These are phyloP conservation scores for Candolleomyces efflorescens DNA, from an alignment of 768 basidiomycete species.

Conservation along the genomic window DNA sequence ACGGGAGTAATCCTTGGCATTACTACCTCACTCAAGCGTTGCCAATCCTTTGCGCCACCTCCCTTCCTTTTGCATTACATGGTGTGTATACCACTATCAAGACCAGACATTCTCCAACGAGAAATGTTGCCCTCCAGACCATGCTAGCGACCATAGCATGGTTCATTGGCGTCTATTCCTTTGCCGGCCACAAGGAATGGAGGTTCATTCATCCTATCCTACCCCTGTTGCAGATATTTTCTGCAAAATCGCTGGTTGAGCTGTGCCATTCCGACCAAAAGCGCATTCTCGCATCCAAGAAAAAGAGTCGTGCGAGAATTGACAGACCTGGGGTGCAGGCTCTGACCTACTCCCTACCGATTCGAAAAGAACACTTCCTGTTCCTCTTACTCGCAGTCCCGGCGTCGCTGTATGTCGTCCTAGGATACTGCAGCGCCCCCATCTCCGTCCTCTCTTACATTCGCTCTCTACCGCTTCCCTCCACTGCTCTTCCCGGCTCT, in stretches of 20 bases:
- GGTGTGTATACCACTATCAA: constrained; percentile 42
- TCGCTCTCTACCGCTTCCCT: constrained; percentile 51
- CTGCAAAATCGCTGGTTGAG: constrained; percentile 65
- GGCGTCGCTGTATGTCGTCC: constrained; percentile 61
- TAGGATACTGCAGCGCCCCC: constrained; percentile 78
- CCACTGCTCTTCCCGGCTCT: constrained; percentile 34
- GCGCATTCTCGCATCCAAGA: not conserved
- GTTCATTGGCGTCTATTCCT: constrained; percentile 68
- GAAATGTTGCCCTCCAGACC: constrained; percentile 24
- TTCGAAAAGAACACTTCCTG: constrained; percentile 30
- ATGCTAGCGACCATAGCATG: constrained; percentile 53
- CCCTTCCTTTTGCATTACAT: constrained; percentile 68
- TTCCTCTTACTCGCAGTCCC: constrained; percentile 55
- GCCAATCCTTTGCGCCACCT: constrained; percentile 73
- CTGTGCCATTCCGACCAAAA: constrained; percentile 21
- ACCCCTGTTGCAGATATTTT: constrained; percentile 78
- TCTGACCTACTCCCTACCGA: constrained; percentile 18
- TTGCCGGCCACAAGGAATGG: constrained; percentile 95
- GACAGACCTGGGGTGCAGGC: too few species aligned
- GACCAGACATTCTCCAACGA: constrained; percentile 16
- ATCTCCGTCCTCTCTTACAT: constrained; percentile 71
- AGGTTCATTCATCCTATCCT: constrained; percentile 91
- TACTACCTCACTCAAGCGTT: constrained; percentile 86
- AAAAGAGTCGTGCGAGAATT: not conserved
- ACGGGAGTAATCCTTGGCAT: constrained; percentile 82